A percentile compares a stretch with the other conserved stretches of the same genome.
Conservation (phyloP, 495 filamentous ascomycete species). For the Penicillium simplicissimum region DNA sequence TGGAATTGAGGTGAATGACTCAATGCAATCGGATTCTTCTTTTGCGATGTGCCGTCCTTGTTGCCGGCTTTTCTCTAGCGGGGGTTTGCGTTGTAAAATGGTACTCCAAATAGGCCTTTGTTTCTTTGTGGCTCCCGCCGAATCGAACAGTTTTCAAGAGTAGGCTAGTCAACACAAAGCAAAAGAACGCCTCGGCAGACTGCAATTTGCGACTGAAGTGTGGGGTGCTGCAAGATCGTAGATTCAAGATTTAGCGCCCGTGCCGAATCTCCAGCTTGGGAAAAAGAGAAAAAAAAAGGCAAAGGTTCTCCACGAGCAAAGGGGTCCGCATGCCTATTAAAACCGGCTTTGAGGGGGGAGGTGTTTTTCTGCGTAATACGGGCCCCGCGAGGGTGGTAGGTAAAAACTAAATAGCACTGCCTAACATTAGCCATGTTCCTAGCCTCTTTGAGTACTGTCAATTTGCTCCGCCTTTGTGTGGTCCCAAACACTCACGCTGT, state of each 20-base stretch:
- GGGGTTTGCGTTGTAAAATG: not conserved
- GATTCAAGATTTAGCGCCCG: constrained; percentile 1
- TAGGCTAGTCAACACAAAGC: no score
- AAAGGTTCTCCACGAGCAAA: constrained; percentile 8
- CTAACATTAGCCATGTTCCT: not conserved
- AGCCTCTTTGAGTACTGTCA: not conserved
- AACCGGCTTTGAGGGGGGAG: constrained; percentile 17
- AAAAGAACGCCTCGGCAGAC: not conserved
- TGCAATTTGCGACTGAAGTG: not conserved
- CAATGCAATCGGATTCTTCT: not conserved
- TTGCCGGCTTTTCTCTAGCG: not conserved
- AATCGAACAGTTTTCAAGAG: not conserved
- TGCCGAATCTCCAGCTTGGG: not conserved
- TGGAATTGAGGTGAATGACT: not conserved
- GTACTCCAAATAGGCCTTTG: not conserved
- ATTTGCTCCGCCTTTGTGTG: not conserved
- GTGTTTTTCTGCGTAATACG: constrained; percentile 19
- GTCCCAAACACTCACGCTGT: not conserved
- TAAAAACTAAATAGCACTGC: not conserved
- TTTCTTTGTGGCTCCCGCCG: not conserved
- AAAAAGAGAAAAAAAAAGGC: constrained; percentile 13
- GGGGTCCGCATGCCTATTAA: constrained; percentile 12
- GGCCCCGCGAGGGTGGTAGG: not conserved
- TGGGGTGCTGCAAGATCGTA: constrained; percentile 2
- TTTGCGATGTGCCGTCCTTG: not conserved